Evolutionary conservation across 805 yeast genomes (phyloP), one percentile per base, ranked within the genome.

Genomic region (Gaillardinia entomophila): DNA sequence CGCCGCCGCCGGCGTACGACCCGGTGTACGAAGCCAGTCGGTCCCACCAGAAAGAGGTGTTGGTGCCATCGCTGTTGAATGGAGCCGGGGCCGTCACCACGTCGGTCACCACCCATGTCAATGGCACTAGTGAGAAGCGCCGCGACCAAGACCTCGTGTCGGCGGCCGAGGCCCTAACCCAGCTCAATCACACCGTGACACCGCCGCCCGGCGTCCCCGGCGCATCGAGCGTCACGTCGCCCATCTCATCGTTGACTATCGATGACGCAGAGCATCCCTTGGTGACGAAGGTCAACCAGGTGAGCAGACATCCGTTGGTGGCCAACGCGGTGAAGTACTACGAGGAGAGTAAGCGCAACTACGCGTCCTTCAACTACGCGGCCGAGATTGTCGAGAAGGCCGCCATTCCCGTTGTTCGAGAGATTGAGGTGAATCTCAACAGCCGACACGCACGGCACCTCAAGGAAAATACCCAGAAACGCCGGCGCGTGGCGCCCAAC

Each of bases 301-400:
- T 65, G 4, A 47, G 62, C 16, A 53, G 49, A 28, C 66, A 60
- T 40, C 71, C 70, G 5, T 44, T 66, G 24, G 75, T 66, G 28
- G 69, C 64, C 27, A 68, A 66, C 50, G 75, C 73, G 15, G 74
- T 68, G 38, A 68, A 62, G 35, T 62, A 70, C 48, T 62, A 69
- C 50, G 71, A 68, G 39, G 56, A 60, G 33, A 61, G 66, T 42
- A 71, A 66, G 53, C 52, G 63, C 42, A 71, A 49, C 46, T 71
- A 49, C 45, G 66, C 71, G 24, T 62, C 75, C 26, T 70, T 75
- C 48, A 68, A 70, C 47, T 77, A 75, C 51, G 81, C 79, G 14
- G 82, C 80, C 2, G 82, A 70, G 23, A 67, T 75, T 38, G 73
- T 76, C 24, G 79, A 73, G 48, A 64, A 67, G 38, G 77, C 76